phyloP scores from a whole-genome alignment of 345 rosid genomes.

The Laguncularia racemosa region DNA sequence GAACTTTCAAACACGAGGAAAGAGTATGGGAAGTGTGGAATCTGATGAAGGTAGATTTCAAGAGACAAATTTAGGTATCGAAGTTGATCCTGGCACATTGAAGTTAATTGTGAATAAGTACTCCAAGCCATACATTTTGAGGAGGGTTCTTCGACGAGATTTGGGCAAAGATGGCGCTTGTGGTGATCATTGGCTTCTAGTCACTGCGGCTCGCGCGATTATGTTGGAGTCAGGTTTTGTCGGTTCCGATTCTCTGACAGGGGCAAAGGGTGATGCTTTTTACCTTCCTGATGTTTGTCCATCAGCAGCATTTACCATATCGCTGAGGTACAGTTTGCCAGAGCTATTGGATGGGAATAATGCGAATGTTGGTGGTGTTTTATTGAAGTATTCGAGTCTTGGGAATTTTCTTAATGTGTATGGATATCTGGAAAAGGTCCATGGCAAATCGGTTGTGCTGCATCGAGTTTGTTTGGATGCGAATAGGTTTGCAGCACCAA shows the following conservation, averaged over 20 bases:
- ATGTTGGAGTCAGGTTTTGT: constrained; percentile 67
- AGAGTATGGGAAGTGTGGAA: neutral
- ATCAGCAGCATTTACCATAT: constrained; percentile 17
- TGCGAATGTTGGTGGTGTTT: constrained; percentile 21
- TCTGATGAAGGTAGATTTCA: neutral
- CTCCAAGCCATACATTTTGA: constrained; percentile 54
- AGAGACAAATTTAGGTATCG: constrained; percentile 7
- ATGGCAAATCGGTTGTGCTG: constrained; percentile 12
- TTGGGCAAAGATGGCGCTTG: constrained; percentile 18
- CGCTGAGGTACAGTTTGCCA: constrained; percentile 55
- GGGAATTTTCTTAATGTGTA: constrained; percentile 45
- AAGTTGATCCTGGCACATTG: constrained; percentile 22
- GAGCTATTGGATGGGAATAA: constrained; percentile 21
- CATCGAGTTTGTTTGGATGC: constrained; percentile 37
- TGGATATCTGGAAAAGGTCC: constrained; percentile 29
- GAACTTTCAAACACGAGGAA: constrained; percentile 1
- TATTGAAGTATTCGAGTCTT: constrained; percentile 39
- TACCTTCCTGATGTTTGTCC: constrained; percentile 37
- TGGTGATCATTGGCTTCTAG: constrained; percentile 30
- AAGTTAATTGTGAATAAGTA: constrained; percentile 17
- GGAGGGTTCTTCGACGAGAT: constrained; percentile 43
- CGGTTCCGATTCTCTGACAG: constrained; percentile 28
- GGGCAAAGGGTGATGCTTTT: constrained; percentile 26
- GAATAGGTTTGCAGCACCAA: constrained; percentile 31
- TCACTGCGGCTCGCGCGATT: constrained; percentile 57